Evolutionary conservation across 1,284 basidiomycete genomes (phyloP), one percentile per base, ranked within the genome.

Genomic region (Anthracocystis panici-leucophaei): DNA sequence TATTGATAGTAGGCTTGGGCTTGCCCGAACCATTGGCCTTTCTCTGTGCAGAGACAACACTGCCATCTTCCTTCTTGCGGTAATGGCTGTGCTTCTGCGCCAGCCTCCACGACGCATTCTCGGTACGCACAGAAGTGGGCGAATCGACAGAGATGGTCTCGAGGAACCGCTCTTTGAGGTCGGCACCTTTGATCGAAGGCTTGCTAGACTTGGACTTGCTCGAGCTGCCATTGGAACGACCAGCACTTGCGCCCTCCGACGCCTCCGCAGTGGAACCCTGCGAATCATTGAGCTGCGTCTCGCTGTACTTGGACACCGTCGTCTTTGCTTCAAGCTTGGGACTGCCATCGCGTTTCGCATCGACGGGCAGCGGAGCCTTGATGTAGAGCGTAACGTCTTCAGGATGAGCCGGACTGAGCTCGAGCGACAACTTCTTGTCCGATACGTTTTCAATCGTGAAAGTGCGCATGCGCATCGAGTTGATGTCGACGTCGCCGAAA

Each of bases 401-500:
- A 0, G 87, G 86, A 60, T 88, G 87, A 18, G 86, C 87, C 0
- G 87, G 85, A n/a, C 82, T 84, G n/a, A 88, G 78, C 52, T 87
- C 86, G 18, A 88, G 84, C 3, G 82, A 66, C 7, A 88, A 82
- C 18, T 77, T 81, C 31, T 85, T 73, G 0, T 85, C 81, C 46
- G 82, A 83, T 20, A 87, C 82, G 65, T 88, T 88, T 60, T 88
- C 87, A 51, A 88, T 86, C 27, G 84, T 82, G 21, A 88, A 86
- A 0, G 86, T 87, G 20, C 87, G 85, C 54, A 88, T 81, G 2
- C 87, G 81, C 16, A 86, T 82, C 38, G 86, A 86, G 79, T 87
- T 87, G 83, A 88, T 87, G 58, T 87, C 85, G 49, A 88, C 87
- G 29, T 86, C 86, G 38, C 87, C 87, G 77, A 88, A 88, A 64